Evolutionary conservation across 768 basidiomycete genomes (phyloP), one percentile per base, ranked within the genome.

Genomic region (Calocybe indica): DNA sequence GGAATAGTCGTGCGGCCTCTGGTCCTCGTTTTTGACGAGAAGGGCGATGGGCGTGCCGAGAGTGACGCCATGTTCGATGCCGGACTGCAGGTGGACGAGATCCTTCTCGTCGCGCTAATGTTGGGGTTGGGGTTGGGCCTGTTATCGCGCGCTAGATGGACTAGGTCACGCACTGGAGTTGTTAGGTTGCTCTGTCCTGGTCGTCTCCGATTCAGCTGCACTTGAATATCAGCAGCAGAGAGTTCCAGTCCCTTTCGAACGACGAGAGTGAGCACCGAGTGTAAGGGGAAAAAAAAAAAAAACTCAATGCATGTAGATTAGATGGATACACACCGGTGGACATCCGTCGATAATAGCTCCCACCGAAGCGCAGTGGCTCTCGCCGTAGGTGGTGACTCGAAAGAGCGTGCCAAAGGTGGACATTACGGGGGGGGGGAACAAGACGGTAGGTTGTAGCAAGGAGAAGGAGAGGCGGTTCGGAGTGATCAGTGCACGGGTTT

Each of bases 331-430:
- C 66, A 96, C 95, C 35, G 95, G 95, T 45, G 95, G 95, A 55
- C 92, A 92, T 32, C 96, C 96, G 62, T 98, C 96, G 58, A 99
- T 83, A 66, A 99, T 97, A 33, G 91, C 92, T 10, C 96, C 96
- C 33, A 98, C 96, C 10, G 92, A 94, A 30, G 89, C 82, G 63
- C 96, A 97, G 64, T 99, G 96, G 53, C 89, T 92, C 73, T 99
- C 96, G 50, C 96, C 96, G 62, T 89, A 99, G 54, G 96, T 99
- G 45, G 94, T 94, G 28, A 99, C 96, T 40, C 92, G 80, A 73
- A 90, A 99, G 35, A 90, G 73, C 22, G 75, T 80, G 15, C 96
- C 96, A 67, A 88, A 99, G 46, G 93, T 89, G 15, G 92, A 95
- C 96, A 99, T 97, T 50, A 30, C 55, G 40, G 36, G 33, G 40